Evolutionary conservation across 1,284 basidiomycete genomes (phyloP), one percentile per base, ranked within the genome.

Genomic region (Sphagnurus paluster): DNA sequence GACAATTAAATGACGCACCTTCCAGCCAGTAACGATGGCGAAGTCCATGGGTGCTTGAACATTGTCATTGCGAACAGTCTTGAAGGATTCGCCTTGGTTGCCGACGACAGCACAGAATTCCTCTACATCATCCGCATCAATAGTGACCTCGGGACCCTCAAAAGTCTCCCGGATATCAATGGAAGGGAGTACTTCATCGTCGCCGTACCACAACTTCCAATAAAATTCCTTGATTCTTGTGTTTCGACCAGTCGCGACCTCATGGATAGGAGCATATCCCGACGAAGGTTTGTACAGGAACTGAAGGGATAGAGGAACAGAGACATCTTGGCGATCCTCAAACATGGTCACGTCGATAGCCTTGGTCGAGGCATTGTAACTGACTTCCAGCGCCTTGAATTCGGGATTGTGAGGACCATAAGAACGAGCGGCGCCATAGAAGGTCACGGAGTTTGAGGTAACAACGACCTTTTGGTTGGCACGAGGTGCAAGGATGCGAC

Each of bases 41-140:
- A 97, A 98, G 74, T 99, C 97, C 93, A 99, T 97, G 0, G 96
- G 96, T 0, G 93, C 92, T 60, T 87, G 82, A 26, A 92, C 80
- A 24, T 71, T 75, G 37, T 83, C 77, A 45, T 76, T 83, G 42
- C 91, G 79, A 4, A 72, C 82, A 20, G 79, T 75, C 77, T 94
- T 92, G 80, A 96, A 99, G 5, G 80, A 78, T 66, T 95, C 94
- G 39, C 85, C 87, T 61, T 94, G 87, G 67, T 98, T 98, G 34
- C 93, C 95, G 47, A 98, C 84, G 39, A 99, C 88, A 35, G 84
- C 82, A 62, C 95, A 98, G 79, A 99, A 99, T 21, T 79, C 77
- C 68, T 96, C 90, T 24, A 99, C 80, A 43, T 84, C 85, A 2
- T 67, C 64, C 16, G 87, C 82, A 42, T 88, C 79, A 63, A 97